A percentile compares a stretch with the other conserved stretches of the same genome.
These are phyloP conservation scores for Afroboletus lepidellus DNA, from an alignment of 1,284 basidiomycete genomes.

Conservation along the genomic window DNA sequence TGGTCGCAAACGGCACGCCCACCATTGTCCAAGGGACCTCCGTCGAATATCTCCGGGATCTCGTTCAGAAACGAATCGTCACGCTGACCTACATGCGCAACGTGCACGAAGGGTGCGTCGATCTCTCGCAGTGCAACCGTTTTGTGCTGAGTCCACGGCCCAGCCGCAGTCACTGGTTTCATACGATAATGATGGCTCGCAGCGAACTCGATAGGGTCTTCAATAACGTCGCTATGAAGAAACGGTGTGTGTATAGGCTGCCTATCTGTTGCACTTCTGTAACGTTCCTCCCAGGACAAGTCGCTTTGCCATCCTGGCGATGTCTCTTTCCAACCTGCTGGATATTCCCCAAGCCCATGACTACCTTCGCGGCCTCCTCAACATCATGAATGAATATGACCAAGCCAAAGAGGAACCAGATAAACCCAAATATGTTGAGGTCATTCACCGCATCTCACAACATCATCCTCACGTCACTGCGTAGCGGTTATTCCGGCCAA, in stretches of 20 bases:
- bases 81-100: constrained; percentile 81
- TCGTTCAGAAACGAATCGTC: constrained; percentile 79
- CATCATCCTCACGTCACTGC: constrained; percentile 9
- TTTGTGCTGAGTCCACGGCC: constrained; percentile 7
- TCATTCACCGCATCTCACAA: constrained; percentile 5
- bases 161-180: constrained; percentile 84
- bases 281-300: constrained; percentile 53
- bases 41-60: constrained; percentile 71
- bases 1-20: constrained; percentile 34
- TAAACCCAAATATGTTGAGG: constrained; percentile 69
- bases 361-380: constrained; percentile 69
- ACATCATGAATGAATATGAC: constrained; percentile 76
- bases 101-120: constrained; percentile 76
- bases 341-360: constrained; percentile 79
- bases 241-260: constrained; percentile 50
- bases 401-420: constrained; percentile 78
- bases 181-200: constrained; percentile 77
- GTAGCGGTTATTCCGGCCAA: constrained; percentile 61
- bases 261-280: not conserved
- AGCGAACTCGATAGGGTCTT: constrained; percentile 73
- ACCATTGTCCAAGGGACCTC: constrained; percentile 55
- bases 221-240: constrained; percentile 72
- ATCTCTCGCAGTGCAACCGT: not conserved
- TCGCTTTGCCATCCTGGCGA: constrained; percentile 78
- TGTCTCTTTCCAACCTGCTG: constrained; percentile 78